These are phyloP conservation scores for Cetraspora pellucida DNA, from an alignment of 192 early-diverging fungal genomes.

Conservation along the genomic window DNA sequence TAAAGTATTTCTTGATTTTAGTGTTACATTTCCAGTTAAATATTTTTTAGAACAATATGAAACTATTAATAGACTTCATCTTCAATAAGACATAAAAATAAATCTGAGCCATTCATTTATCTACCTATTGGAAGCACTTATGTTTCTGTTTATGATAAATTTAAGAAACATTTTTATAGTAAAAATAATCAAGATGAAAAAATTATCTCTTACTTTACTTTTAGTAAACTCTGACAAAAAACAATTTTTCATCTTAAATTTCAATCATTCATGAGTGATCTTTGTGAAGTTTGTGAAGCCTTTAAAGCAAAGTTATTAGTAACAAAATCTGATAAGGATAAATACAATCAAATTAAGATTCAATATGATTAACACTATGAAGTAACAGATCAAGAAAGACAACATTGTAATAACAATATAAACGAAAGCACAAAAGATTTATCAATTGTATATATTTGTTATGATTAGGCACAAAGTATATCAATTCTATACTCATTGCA, in stretches of 20 bases:
- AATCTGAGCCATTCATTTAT: neutral
- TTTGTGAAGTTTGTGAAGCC: neutral
- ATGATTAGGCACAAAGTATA: neutral
- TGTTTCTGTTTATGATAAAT: too few species aligned
- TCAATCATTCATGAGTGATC: neutral
- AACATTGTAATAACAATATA: too few species aligned
- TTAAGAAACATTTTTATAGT: too few species aligned
- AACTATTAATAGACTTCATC: neutral
- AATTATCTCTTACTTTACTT: too few species aligned
- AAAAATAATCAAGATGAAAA: too few species aligned
- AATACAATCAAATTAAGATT: neutral
- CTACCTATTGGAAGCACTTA: neutral
- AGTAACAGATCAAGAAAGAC: too few species aligned
- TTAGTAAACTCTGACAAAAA: neutral
- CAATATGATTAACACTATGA: too few species aligned
- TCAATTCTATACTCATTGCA: neutral
- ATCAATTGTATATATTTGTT: too few species aligned
- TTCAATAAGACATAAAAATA: neutral
- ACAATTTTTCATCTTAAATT: neutral
- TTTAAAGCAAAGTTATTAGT: neutral
- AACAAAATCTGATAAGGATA: neutral
- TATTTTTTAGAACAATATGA: neutral
- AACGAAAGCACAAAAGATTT: too few species aligned
- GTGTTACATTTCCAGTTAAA: neutral
- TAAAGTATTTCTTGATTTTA: neutral